Percentiles rank a stretch among this genome's conserved stretches.
Evolutionary conservation across 2,329 filamentous ascomycete species (phyloP).

Genomic region (Nemania serpens): DNA sequence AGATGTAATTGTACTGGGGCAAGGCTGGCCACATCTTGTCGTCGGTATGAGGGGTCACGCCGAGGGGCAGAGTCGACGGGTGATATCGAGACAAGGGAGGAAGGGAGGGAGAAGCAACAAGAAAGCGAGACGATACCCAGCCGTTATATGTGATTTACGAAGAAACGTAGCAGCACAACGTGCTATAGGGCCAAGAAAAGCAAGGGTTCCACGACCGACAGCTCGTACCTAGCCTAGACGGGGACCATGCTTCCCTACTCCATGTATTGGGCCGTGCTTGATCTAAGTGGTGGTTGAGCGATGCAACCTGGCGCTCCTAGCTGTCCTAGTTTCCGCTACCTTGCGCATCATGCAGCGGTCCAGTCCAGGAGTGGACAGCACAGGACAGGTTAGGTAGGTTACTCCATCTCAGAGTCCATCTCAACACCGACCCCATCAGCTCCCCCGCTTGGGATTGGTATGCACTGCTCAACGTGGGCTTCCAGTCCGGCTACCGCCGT

Average conservation of each 20-base stretch:
- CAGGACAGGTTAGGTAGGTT: too few species aligned
- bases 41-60: neutral
- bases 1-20: constrained; percentile 70
- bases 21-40: constrained; percentile 45
- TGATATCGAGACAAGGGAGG: constrained; percentile 15
- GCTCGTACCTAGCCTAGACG: neutral
- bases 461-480: constrained; percentile 14
- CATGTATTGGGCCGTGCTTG: neutral
- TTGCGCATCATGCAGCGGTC: neutral
- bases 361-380: too few species aligned
- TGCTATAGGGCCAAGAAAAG: constrained; percentile 8
- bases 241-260: neutral
- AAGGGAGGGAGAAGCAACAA: neutral
- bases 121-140: neutral
- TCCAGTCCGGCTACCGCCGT: neutral
- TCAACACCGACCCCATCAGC: constrained; percentile 13
- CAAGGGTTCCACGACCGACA: constrained; percentile 3
- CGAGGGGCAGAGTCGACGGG: constrained; percentile 15
- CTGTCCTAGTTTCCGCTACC: neutral
- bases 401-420: neutral
- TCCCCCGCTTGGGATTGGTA: constrained; percentile 5
- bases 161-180: constrained; percentile 4
- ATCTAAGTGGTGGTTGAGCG: neutral
- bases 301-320: neutral
- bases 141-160: constrained; percentile 18